Evolutionary conservation across 352 stramenopile genomes (phyloP).

Genomic region (Pythium myriotylum): DNA sequence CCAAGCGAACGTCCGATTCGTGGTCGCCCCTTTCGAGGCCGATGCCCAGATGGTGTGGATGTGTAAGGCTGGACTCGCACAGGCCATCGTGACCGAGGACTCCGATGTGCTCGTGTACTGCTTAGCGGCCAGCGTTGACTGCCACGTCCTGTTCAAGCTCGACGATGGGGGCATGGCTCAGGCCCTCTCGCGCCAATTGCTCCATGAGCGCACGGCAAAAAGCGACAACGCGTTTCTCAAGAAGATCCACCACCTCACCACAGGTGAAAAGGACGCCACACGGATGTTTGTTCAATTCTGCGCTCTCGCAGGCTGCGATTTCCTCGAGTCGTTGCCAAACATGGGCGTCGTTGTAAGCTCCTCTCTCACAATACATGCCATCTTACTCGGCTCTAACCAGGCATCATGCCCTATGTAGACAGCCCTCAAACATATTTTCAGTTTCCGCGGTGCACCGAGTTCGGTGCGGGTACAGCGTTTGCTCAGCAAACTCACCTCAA

Average conservation of each 20-base stretch:
- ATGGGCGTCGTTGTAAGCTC: conserved; percentile 67
- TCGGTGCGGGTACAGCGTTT: conserved; percentile 64
- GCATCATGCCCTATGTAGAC: conserved; percentile 36
- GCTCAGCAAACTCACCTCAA: conserved; percentile 58
- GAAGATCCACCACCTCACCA: conserved; percentile 64
- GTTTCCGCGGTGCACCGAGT: conserved; percentile 59
- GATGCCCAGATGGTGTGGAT: conserved; percentile 85
- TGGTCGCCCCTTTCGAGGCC: conserved; percentile 77
- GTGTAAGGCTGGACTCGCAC: conserved; percentile 57
- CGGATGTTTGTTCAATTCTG: conserved; percentile 86
- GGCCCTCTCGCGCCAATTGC: conserved; percentile 56
- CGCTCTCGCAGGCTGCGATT: conserved; percentile 72
- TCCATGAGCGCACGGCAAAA: conserved; percentile 46
- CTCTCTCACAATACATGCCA: not conserved
- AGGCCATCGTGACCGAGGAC: conserved; percentile 80
- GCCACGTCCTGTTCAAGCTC: conserved; percentile 70
- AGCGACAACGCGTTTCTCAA: conserved; percentile 58
- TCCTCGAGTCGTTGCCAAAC: conserved; percentile 77
- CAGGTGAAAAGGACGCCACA: conserved; percentile 54
- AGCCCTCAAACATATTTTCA: conserved; percentile 74
- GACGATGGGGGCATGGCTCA: conserved; percentile 66
- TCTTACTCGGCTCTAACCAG: not conserved
- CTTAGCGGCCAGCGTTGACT: conserved; percentile 48
- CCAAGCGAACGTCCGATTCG: conserved; percentile 47
- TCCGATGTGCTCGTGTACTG: conserved; percentile 83